These are phyloP conservation scores for Cryptococcus floricola DNA, from an alignment of 1,284 basidiomycete genomes.

Conservation along the genomic window DNA sequence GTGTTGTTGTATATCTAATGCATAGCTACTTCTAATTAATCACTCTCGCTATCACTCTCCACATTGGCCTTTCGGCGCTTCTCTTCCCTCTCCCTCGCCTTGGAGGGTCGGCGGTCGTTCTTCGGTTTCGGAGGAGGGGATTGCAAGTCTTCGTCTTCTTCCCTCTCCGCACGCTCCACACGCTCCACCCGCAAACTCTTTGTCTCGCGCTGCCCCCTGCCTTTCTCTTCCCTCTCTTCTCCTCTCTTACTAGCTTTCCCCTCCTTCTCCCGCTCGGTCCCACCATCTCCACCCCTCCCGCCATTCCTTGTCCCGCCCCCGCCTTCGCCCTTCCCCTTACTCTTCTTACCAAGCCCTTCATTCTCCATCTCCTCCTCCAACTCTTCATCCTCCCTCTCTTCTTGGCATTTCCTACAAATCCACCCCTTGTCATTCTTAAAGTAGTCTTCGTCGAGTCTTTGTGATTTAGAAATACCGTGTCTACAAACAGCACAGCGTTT, in stretches of 20 bases:
- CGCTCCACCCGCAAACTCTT: too few relatives aligned
- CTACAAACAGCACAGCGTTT: slow-evolving; percentile 7
- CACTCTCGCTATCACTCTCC: neutral
- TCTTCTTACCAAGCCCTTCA: neutral
- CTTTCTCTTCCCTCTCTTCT: neutral
- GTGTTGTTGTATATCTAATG: neutral
- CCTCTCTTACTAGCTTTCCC: neutral
- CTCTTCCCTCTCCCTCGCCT: too few relatives aligned
- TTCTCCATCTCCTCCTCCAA: neutral
- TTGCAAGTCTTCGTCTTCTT: too few relatives aligned
- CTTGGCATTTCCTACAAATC: slow-evolving; percentile 9
- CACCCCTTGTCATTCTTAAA: slow-evolving; percentile 5
- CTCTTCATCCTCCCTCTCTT: slow-evolving; percentile 3
- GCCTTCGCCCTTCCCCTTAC: neutral
- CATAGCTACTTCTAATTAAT: neutral
- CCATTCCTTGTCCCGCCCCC: neutral
- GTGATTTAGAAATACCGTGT: slow-evolving; percentile 3
- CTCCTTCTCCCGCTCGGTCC: neutral
- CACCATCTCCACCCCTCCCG: neutral
- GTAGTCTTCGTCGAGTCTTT: slow-evolving; percentile 8
- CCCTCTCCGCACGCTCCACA: too few relatives aligned
- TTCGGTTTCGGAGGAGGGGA: too few relatives aligned
- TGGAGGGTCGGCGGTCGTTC: too few relatives aligned
- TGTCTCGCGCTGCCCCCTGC: too few relatives aligned
- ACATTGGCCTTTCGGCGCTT: too few relatives aligned